Conservation (phyloP, 2,329 filamentous ascomycete species). For the Colletotrichum simmondsii region DNA sequence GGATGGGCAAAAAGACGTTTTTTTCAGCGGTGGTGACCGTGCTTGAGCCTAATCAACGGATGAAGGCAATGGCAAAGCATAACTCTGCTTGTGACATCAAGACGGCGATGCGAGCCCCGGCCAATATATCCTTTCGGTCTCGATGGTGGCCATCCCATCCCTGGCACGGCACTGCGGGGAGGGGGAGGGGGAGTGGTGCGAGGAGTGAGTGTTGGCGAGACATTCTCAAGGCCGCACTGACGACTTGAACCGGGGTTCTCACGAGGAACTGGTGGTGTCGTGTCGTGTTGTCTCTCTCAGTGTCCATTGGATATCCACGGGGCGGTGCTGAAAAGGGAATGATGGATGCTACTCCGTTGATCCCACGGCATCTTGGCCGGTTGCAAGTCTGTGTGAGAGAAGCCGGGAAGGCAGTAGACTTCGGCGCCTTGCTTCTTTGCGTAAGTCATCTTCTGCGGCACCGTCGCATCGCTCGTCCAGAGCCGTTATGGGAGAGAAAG, state of each 20-base stretch:
- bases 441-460: constrained; percentile 21
- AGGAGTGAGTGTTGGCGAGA: constrained; percentile 18
- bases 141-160: constrained; percentile 3
- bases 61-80: constrained; percentile 23
- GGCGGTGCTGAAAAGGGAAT: constrained; percentile 15
- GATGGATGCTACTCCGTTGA: constrained; percentile 21
- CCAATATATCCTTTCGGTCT: constrained; percentile 26
- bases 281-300: constrained; percentile 27
- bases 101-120: constrained; percentile 17
- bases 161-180: constrained; percentile 3
- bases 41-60: constrained; percentile 26
- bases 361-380: constrained; percentile 24
- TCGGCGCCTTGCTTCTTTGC: constrained; percentile 28
- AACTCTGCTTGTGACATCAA: constrained; percentile 14
- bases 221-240: constrained; percentile 26
- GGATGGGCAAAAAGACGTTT: constrained; percentile 17
- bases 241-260: constrained; percentile 21
- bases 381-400: constrained; percentile 22
- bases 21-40: constrained; percentile 18
- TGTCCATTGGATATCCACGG: constrained; percentile 4
- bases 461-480: background rate
- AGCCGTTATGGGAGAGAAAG: background rate
- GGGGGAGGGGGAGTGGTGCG: constrained; percentile 6
- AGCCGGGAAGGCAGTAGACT: constrained; percentile 17
- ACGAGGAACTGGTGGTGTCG: constrained; percentile 19